Base-by-base conservation (phyloP, 2,329 filamentous ascomycete genomes). In the Elsinoe batatas region DNA sequence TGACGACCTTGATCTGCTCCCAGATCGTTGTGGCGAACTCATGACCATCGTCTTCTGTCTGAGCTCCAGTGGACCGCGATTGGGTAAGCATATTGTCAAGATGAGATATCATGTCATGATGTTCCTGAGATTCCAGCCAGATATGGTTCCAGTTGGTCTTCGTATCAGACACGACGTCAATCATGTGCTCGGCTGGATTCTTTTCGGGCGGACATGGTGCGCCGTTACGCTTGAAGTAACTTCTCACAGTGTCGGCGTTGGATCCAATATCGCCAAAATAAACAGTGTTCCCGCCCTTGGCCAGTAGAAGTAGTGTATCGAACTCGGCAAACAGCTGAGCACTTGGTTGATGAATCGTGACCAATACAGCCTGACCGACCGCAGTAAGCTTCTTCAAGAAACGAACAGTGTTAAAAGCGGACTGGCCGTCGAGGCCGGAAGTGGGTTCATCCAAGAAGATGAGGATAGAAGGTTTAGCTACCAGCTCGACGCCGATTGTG, bases 331-430 rank as follows among this genome's bases (percentile, higher is more conserved):
- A 95, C 0, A 95, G 76, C 0, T 87, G 83, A 13, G 87, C 87
- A 61, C 90, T 91, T 1, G 90, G 89, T 67, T 95, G 90, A 68
- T 95, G 90, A 60, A 95, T 95, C 0, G 90, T 95, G 72, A 88
- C 94, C 3, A 95, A 78, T 62, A 95, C 89, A 8, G 89, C 89
- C 67, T 95, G 90, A 1, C 89, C 90, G 2, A 86, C 85, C n/a
- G 79, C 76, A 50, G 85, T 83, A 5, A 89, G 78, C 71, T 88
- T 89, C 63, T 81, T 82, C n/a, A 90, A 73, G 74, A 89, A 87
- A 33, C 84, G 82, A 22, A 88, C 82, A 61, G 88, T 88, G 69
- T 87, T 87, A 73, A 84, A 89, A 15, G 86, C 84, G 56, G 79
- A 82, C 67, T 87, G 83, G 30, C 78, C 82, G 65, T 87, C 84